phyloP scores from a whole-genome alignment of 2,329 filamentous ascomycete species.

The Helminthosporium solani region DNA sequence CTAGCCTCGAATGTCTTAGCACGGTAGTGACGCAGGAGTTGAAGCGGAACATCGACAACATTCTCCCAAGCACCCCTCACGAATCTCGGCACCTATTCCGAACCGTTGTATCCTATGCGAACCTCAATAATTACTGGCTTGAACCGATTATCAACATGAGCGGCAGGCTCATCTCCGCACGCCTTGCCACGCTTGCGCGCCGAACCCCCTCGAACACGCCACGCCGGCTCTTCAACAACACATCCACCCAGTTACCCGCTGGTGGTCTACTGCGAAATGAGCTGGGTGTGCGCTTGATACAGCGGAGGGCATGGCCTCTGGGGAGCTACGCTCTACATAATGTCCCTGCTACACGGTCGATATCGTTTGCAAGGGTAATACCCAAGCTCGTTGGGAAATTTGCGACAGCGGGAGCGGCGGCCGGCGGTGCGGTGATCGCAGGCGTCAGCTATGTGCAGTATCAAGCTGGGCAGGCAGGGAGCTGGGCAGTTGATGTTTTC shows the following conservation, averaged over 20 bases:
- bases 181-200: constrained; percentile 67
- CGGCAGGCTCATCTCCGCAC: constrained; percentile 73
- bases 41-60: constrained; percentile 1
- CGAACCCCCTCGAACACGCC: constrained; percentile 61
- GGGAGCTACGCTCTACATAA: constrained; percentile 82
- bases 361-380: constrained; percentile 68
- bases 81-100: not conserved
- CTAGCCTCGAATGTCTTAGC: constrained; percentile 3
- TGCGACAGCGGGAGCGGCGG: constrained; percentile 81
- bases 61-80: constrained; percentile 9
- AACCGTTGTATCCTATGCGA: constrained; percentile 15
- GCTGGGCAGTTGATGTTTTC: constrained; percentile 74
- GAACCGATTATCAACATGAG: constrained; percentile 54
- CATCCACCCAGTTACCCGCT: constrained; percentile 32
- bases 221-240: constrained; percentile 47
- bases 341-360: constrained; percentile 62
- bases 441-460: constrained; percentile 93
- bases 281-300: constrained; percentile 36
- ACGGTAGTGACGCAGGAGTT: constrained; percentile 4
- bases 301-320: constrained; percentile 70
- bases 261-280: constrained; percentile 43
- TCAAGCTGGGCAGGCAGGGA: constrained; percentile 82
- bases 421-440: constrained; percentile 83
- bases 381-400: constrained; percentile 93
- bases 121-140: constrained; percentile 8